phyloP scores from a whole-genome alignment of 257 asterid genomes.

The Solanum commersonii region DNA sequence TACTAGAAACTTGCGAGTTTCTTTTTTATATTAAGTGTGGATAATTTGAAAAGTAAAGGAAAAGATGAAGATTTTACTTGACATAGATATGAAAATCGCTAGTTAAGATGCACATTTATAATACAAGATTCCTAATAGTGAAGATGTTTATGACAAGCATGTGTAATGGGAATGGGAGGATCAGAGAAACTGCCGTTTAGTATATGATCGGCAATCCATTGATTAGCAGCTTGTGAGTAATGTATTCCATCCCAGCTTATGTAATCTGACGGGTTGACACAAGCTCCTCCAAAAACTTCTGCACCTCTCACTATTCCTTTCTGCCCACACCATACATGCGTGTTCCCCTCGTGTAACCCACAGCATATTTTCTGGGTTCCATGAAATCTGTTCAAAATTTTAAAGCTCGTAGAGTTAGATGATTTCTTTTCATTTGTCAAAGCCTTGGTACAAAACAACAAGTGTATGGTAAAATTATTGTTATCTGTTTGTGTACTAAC shows the following conservation, averaged over 20 bases:
- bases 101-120: not conserved
- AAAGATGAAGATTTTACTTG: not conserved
- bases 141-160: constrained; percentile 29
- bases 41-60: not conserved
- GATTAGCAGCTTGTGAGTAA: constrained; percentile 59
- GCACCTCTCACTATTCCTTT: constrained; percentile 41
- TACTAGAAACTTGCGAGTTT: not conserved
- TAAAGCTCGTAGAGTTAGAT: not conserved
- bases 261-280: constrained; percentile 29
- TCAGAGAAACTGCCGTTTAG: constrained; percentile 43
- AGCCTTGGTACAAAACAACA: not conserved
- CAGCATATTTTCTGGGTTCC: constrained; percentile 48
- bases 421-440: not conserved
- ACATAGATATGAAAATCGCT: not conserved
- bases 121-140: not conserved
- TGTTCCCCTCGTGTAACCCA: constrained; percentile 41
- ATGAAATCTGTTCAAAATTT: constrained; percentile 41
- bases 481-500: not conserved
- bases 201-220: constrained; percentile 45
- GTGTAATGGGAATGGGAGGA: constrained; percentile 31
- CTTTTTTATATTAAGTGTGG: not conserved
- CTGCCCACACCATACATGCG: constrained; percentile 56
- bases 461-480: not conserved
- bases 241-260: constrained; percentile 93
- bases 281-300: constrained; percentile 47